Base-by-base conservation (phyloP, 495 filamentous ascomycete species). In the Penicillium paradoxum region DNA sequence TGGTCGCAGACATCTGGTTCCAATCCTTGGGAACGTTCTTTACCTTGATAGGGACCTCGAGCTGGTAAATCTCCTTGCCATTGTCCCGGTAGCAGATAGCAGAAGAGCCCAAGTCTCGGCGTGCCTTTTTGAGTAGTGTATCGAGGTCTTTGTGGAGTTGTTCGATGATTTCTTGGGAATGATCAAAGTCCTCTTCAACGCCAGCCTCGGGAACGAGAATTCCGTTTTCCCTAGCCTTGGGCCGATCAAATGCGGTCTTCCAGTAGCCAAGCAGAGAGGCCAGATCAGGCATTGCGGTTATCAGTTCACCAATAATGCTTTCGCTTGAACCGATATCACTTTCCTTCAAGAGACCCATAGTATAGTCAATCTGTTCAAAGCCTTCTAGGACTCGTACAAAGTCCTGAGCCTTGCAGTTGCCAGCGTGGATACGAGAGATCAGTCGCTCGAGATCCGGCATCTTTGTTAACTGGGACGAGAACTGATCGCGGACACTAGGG, bases 21-120 rank as follows among this genome's bases (percentile, higher is more conserved):
- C 95, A 99, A 56, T 71, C 73, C 58, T 87, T 85, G 0, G 95
- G 93, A 6, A 99, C 80, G 25, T 73, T 73, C 65, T 91, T 95
- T 64, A 91, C 78, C 38, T 90, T 86, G 58, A 87, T 83, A 0
- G 95, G 95, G 0, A 89, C 87, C 66, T 99, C 95, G 3, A 99
- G 80, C 67, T 97, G 90, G 65, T 96, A 99, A 43, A 97, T 88
- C 62, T 99, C 95, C 68, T 97, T 99, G 22, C 95, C 95, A 30
- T 90, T 88, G 64, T 97, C 89, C 24, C 83, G 83, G 72, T 87
- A 99, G 53, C 80, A 83, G 57, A 97, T 85, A 2, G 88, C 83
- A 30, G 67, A 78, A 7, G 79, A 85, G 0, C 76, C 76, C 8
- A 96, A 69, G 18, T 88, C 80, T 22, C 80, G 77, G 49, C 87